Conservation (phyloP, 1,284 basidiomycete species). For the Leccinum subrobustum region DNA sequence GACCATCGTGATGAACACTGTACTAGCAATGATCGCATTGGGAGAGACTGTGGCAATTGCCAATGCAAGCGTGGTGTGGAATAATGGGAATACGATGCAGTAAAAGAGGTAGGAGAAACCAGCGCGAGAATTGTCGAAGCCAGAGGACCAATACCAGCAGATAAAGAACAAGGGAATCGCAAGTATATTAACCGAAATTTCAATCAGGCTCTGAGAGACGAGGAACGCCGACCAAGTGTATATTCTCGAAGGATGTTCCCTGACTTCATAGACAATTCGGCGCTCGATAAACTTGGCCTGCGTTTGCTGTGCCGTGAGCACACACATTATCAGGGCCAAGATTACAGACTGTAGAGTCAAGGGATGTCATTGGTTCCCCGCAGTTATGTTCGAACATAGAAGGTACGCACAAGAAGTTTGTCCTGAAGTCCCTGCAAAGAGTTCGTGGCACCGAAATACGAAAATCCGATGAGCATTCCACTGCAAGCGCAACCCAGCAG, state of each 20-base stretch:
- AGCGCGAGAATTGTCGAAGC: conserved; percentile 42
- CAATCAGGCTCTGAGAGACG: conserved; percentile 57
- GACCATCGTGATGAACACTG: conserved; percentile 64
- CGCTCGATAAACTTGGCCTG: conserved; percentile 15
- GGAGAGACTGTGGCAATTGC: conserved; percentile 65
- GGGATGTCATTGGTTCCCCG: not conserved
- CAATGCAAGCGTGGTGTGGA: conserved; percentile 52
- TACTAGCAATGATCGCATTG: conserved; percentile 56
- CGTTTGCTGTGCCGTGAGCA: conserved; percentile 21
- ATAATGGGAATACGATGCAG: conserved; percentile 47
- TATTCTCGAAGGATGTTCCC: conserved; percentile 73
- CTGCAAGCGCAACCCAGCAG: conserved; percentile 50
- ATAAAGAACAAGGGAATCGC: conserved; percentile 56
- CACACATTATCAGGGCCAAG: conserved; percentile 5
- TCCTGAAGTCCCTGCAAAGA: conserved; percentile 75
- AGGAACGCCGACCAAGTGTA: conserved; percentile 79
- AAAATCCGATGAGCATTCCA: conserved; percentile 61
- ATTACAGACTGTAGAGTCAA: conserved; percentile 15
- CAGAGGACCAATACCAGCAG: conserved; percentile 70
- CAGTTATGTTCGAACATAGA: not conserved
- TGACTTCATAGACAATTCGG: conserved; percentile 64
- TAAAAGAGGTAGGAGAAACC: conserved; percentile 55
- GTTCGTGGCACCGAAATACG: conserved; percentile 64
- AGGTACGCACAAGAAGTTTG: conserved; percentile 60
- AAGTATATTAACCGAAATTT: conserved; percentile 64